phyloP scores from a whole-genome alignment of 2,329 filamentous ascomycete species.

The Claviceps citrina region DNA sequence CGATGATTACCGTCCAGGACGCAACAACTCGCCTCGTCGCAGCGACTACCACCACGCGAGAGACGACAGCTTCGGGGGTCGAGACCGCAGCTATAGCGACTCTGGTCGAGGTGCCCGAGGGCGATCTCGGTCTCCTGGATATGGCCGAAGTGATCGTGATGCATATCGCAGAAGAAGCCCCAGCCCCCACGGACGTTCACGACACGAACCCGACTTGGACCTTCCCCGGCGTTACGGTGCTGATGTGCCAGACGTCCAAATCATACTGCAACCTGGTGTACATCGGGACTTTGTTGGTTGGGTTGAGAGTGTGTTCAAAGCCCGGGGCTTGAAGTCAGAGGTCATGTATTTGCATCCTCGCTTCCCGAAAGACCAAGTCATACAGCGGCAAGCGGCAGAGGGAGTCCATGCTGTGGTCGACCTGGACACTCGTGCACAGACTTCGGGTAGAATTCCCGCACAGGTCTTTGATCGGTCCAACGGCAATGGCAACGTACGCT shows the following conservation, averaged over 20 bases:
- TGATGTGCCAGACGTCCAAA: constrained; percentile 78
- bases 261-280: constrained; percentile 66
- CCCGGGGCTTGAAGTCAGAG: constrained; percentile 57
- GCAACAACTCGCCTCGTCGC: constrained; percentile 42
- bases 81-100: constrained; percentile 29
- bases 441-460: constrained; percentile 57
- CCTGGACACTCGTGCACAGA: constrained; percentile 54
- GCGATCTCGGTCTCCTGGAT: constrained; percentile 52
- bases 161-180: constrained; percentile 54
- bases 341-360: constrained; percentile 66
- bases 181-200: constrained; percentile 41
- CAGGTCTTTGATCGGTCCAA: constrained; percentile 72
- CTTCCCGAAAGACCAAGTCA: constrained; percentile 61
- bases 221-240: constrained; percentile 57
- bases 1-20: constrained; percentile 50
- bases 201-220: constrained; percentile 43
- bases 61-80: constrained; percentile 42
- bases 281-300: constrained; percentile 67
- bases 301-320: constrained; percentile 62
- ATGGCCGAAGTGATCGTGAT: constrained; percentile 28
- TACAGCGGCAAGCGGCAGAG: constrained; percentile 73
- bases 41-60: constrained; percentile 42
- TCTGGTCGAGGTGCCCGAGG: constrained; percentile 32
- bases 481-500: constrained; percentile 61
- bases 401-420: constrained; percentile 76